These are phyloP conservation scores for Leucocoprinus birnbaumii DNA, from an alignment of 768 basidiomycete species.

Conservation along the genomic window DNA sequence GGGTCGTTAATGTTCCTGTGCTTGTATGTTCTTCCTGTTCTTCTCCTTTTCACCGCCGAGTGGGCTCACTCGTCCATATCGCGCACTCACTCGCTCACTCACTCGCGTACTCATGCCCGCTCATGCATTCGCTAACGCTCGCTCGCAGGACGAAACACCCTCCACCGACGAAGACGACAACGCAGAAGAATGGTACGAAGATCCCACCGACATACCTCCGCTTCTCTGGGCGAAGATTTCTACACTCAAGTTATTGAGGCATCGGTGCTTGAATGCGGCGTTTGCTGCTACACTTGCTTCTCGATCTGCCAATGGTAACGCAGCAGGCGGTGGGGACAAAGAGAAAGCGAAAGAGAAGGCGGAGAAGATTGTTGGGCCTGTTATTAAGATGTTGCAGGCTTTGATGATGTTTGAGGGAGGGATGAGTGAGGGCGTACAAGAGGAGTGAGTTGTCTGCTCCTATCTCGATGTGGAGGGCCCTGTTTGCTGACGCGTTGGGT, in stretches of 20 bases:
- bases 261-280: constrained; percentile 55
- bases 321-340: neutral
- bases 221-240: constrained; percentile 69
- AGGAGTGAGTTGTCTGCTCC: constrained; percentile 35
- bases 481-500: neutral
- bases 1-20: constrained; percentile 60
- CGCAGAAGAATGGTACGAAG: constrained; percentile 71
- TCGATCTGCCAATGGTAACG: neutral
- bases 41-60: neutral
- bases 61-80: too few species aligned
- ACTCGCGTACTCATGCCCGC: neutral
- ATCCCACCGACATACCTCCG: constrained; percentile 49
- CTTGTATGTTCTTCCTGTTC: constrained; percentile 31
- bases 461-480: neutral
- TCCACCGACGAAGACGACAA: constrained; percentile 35
- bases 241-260: constrained; percentile 77
- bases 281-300: neutral
- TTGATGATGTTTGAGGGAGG: constrained; percentile 71
- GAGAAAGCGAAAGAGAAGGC: constrained; percentile 39
- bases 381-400: constrained; percentile 70
- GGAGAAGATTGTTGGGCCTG: constrained; percentile 67
- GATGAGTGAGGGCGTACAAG: constrained; percentile 40
- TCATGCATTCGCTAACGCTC: neutral
- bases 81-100: too few species aligned
- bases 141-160: constrained; percentile 53